Percentiles rank a stretch among this genome's conserved stretches.
phyloP scores from a whole-genome alignment of 306 rosid species.

The Geum urbanum region DNA sequence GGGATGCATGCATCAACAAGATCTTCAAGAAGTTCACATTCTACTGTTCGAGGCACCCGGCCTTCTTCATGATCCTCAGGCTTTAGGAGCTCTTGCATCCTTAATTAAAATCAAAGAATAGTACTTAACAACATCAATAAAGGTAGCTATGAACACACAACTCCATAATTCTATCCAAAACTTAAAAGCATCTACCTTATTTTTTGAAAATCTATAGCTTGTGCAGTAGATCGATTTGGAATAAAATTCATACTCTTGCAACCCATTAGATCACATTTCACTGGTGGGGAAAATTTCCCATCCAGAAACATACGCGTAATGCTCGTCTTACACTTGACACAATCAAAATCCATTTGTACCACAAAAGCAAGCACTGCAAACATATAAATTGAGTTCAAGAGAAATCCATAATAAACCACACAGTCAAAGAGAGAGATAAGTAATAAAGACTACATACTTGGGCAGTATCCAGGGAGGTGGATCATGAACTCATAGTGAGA shows the following conservation, averaged over 20 bases:
- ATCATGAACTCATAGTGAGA: too few species aligned
- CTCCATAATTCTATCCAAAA: not conserved
- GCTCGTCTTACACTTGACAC: conserved; percentile 69
- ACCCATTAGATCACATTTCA: conserved; percentile 61
- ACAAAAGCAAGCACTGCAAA: conserved; percentile 35
- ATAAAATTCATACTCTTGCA: conserved; percentile 82
- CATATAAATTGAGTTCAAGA: too few species aligned
- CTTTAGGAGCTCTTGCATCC: conserved; percentile 77
- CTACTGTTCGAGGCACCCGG: conserved; percentile 93
- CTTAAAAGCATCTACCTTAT: conserved; percentile 48
- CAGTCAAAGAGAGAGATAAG: too few species aligned
- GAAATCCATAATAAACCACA: too few species aligned
- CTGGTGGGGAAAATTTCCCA: conserved; percentile 84
- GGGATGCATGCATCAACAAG: conserved; percentile 96
- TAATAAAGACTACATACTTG: too few species aligned
- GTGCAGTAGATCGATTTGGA: conserved; percentile 73
- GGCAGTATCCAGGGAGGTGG: too few species aligned
- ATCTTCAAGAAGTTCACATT: conserved; percentile 84
- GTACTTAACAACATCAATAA: not conserved
- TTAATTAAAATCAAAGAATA: conserved; percentile 18
- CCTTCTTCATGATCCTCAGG: conserved; percentile 97
- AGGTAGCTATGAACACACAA: not conserved
- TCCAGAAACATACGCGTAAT: conserved; percentile 70
- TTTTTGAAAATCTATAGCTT: conserved; percentile 79
- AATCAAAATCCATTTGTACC: conserved; percentile 70